Conservation (phyloP, 805 yeast species). For the Metschnikowia continentalis region DNA sequence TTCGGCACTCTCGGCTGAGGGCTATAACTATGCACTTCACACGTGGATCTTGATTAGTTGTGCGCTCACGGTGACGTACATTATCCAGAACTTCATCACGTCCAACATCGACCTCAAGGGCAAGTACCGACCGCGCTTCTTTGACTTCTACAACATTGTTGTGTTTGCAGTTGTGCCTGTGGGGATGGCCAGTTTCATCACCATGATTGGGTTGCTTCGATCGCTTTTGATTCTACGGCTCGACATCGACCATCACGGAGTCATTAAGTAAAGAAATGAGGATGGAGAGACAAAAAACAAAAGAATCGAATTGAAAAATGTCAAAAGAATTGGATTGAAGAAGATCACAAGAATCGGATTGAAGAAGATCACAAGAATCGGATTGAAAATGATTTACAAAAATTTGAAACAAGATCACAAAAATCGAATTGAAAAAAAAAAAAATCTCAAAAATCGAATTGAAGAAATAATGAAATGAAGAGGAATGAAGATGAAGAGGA, state of each 20-base stretch:
- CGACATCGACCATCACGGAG: constrained; percentile 40
- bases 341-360: too few species aligned
- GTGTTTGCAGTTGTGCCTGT: constrained; percentile 98
- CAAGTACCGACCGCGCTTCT: constrained; percentile 53
- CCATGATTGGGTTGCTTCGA: constrained; percentile 81
- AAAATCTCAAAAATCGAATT: too few species aligned
- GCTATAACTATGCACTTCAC: constrained; percentile 70
- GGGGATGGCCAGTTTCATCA: constrained; percentile 87
- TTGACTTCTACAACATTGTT: constrained; percentile 81
- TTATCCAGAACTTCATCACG: constrained; percentile 83
- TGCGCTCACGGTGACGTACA: constrained; percentile 72
- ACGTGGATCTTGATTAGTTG: constrained; percentile 93
- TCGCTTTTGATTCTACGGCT: constrained; percentile 70
- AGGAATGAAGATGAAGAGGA: too few species aligned
- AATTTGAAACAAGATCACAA: too few species aligned
- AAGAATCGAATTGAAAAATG: neutral
- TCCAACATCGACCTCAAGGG: constrained; percentile 59
- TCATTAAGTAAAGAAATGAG: neutral
- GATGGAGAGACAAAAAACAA: neutral
- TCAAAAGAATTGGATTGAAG: too few species aligned
- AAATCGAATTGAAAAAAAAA: too few species aligned
- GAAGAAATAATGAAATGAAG: too few species aligned
- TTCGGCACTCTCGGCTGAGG: constrained; percentile 60
- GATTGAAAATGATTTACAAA: too few species aligned
- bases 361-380: too few species aligned